Evolutionary conservation across 371 early-diverging fungal genomes (phyloP), one percentile per base, ranked within the genome.

Genomic region (Syncephalastrum monosporum): DNA sequence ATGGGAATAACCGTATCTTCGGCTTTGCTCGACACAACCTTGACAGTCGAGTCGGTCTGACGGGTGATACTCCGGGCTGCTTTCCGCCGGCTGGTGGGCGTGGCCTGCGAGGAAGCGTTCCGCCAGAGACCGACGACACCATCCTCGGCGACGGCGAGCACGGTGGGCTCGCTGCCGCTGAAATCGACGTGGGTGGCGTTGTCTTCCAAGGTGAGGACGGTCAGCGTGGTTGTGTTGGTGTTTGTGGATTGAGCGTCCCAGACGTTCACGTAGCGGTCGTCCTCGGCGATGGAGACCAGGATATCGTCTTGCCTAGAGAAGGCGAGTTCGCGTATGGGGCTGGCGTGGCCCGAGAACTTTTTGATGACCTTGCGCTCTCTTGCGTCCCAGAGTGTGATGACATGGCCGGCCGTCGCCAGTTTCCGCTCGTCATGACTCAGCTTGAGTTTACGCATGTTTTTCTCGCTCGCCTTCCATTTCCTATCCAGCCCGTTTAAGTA

Each of bases 341-440:
- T 83, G 7, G 90, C 91, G 60, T 92, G 92, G 21, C 90, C 92
- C 55, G 86, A 83, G 59, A 81, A 89, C 65, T 75, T 83, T 81
- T 82, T 82, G 60, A 81, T 66, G 1, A 78, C 68, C 48, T 72
- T 68, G 19, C 74, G 71, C 21, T 81, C 71, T 42, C 62, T 64
- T 50, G 82, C 51, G 71, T 85, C 84, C 84, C 84, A 90, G 7
- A 90, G 63, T 56, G 81, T 82, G 61, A 90, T 85, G 5, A 74
- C 79, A 57, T 87, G 83, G 50, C 87, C 87, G 24, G 89, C 89
- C 6, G 83, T 77, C 52, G 83, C 69, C 33, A 88, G 61, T 47
- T 73, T 80, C 25, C 65, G 72, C 61, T 83, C 83, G 50, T 85
- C 81, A 46, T 87, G 83, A 59, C 77, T 83, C 27, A 88, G 63